Evolutionary conservation across 129 eudicot genomes (phyloP), one percentile per base, ranked within the genome.

Genomic region (Chrysanthemum seticuspe): DNA sequence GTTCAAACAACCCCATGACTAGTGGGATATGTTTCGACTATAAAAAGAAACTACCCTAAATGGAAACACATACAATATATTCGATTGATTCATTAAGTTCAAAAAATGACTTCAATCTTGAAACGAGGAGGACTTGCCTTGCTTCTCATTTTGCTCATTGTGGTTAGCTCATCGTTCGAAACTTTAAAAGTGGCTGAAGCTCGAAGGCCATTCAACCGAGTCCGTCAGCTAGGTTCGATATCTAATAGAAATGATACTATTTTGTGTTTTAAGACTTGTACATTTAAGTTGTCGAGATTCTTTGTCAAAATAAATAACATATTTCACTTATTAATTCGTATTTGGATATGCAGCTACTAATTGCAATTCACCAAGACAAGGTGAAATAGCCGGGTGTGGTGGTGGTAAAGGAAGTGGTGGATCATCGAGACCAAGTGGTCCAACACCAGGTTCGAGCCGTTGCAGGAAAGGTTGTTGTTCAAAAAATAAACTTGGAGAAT

Each of bases 401-500:
- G 0, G 44, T 19, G 7, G 29, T 21, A n/a, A 71, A 15, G 78
- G 71, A 31, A 53, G 55, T 6, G 54, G 71, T 64, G 71, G 71
- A 31, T 50, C 78, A 34, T 13, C 78, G 3, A 63, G 53, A 29
- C 71, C 72, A 36, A 65, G 56, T 53, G 72, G 78, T 52, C 62
- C 66, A 34, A 13, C 72, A 54, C 72, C 78, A 18, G 78, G 78
- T 13, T 64, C 78, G 10, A 74, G 78, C n/a, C 45, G 78, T 64
- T 74, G 79, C 45, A 54, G 45, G 57, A 74, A 65, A 0, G 66
- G 73, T 55, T 65, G 79, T 23, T 75, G 79, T 63, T 65, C 48
- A 75, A 40, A 12, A n/a, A 65, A 19, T 10, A 75, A 75, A 44
- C 15, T 54, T 31, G 72, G 72, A 54, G 18, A 36, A 1, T 56